Percentiles rank a stretch among this genome's conserved stretches.
Evolutionary conservation across 192 early-diverging fungal species (phyloP).

Genomic region (Backusella morwellensis): DNA sequence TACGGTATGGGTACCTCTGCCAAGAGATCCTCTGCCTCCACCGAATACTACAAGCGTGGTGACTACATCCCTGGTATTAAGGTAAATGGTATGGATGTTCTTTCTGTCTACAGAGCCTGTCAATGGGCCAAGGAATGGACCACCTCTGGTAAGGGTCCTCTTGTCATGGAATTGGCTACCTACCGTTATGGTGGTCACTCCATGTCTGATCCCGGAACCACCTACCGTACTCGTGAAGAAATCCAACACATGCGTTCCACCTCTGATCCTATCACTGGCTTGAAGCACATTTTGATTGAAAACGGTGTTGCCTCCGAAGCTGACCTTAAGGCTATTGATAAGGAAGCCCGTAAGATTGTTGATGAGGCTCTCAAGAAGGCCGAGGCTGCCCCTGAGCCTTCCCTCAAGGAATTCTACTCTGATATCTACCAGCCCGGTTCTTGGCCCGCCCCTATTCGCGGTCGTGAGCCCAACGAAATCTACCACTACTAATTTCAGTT

Average conservation of each 20-base stretch:
- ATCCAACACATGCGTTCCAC: conserved; percentile 96
- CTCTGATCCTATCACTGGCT: conserved; percentile 89
- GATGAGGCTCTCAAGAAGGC: conserved; percentile 84
- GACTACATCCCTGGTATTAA: conserved; percentile 94
- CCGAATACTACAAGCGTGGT: conserved; percentile 92
- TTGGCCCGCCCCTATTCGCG: conserved; percentile 73
- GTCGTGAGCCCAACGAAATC: conserved; percentile 78
- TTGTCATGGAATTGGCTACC: conserved; percentile 95
- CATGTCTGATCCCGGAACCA: conserved; percentile 99
- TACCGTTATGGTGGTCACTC: conserved; percentile 99
- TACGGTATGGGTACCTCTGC: conserved; percentile 98
- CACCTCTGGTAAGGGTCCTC: conserved; percentile 78
- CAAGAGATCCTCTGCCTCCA: conserved; percentile 83
- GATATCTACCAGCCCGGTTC: conserved; percentile 82
- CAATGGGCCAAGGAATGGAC: conserved; percentile 84
- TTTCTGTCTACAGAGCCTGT: conserved; percentile 86
- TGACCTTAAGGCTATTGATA: conserved; percentile 92
- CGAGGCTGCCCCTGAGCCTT: conserved; percentile 78
- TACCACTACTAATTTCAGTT: conserved; percentile 47
- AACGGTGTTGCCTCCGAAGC: conserved; percentile 71
- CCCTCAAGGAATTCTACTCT: conserved; percentile 66
- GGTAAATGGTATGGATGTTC: conserved; percentile 87
- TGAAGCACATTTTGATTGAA: conserved; percentile 83
- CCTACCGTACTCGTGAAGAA: conserved; percentile 98
- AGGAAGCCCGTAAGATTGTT: conserved; percentile 81